Percentiles rank a stretch among this genome's conserved stretches.
Evolutionary conservation across 2,329 filamentous ascomycete genomes (phyloP).

Genomic region (Phyllosticta ampelicida): DNA sequence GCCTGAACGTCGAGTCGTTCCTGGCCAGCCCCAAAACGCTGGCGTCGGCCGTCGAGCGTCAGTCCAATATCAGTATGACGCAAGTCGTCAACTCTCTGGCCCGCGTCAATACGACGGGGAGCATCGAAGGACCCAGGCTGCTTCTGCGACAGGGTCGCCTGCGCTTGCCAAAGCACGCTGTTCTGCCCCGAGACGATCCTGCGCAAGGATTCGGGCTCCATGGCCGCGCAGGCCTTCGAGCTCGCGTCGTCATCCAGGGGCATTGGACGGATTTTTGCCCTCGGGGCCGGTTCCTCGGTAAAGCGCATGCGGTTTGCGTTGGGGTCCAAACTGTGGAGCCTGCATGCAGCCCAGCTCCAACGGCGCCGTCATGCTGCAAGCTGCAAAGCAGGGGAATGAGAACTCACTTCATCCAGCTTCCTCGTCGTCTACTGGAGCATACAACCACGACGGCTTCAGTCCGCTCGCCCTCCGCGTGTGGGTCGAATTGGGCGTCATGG

Average conservation of each 20-base stretch:
- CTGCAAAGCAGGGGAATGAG: background rate
- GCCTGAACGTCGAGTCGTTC: background rate
- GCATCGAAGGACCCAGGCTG: too few relatives aligned
- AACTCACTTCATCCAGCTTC: background rate
- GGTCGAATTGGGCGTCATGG: conserved; percentile 1
- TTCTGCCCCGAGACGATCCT: too few relatives aligned
- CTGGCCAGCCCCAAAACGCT: too few relatives aligned
- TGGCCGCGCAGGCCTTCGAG: background rate
- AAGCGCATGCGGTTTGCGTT: background rate
- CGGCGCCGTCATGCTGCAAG: background rate
- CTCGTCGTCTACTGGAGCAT: background rate
- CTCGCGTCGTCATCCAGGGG: background rate
- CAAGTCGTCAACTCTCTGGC: too few relatives aligned
- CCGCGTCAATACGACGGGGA: too few relatives aligned
- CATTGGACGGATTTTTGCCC: background rate
- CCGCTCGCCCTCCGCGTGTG: background rate
- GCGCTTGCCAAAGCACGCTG: too few relatives aligned
- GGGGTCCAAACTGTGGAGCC: background rate
- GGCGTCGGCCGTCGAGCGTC: too few relatives aligned
- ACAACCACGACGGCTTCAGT: background rate
- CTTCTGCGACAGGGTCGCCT: too few relatives aligned
- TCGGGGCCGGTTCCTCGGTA: background rate
- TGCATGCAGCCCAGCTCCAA: background rate
- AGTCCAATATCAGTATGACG: too few relatives aligned
- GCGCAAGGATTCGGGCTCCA: conserved; percentile 3